Conservation (phyloP, 2,329 filamentous ascomycete genomes). For the Coniosporium tulheliwenetii region DNA sequence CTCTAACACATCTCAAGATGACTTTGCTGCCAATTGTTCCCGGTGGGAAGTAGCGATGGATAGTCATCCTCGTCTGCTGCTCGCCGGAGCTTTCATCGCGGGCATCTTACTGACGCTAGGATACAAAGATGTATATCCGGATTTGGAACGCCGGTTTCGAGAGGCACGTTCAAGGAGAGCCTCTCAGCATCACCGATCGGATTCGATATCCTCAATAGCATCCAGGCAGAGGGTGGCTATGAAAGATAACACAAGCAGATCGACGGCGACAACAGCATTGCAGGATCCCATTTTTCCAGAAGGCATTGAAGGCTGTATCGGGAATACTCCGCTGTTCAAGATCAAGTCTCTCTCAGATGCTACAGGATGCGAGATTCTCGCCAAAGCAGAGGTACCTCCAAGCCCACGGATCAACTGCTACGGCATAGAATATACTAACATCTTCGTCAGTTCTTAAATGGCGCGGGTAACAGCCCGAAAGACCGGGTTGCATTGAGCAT, state of each 20-base stretch:
- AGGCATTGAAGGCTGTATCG: slow-evolving; percentile 84
- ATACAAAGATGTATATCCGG: slow-evolving; percentile 66
- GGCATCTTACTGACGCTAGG: slow-evolving; percentile 62
- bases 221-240: slow-evolving; percentile 13
- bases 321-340: slow-evolving; percentile 76
- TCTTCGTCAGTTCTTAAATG: slow-evolving; percentile 61
- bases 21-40: no score
- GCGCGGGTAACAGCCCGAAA: slow-evolving; percentile 84
- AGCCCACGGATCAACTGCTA: background rate
- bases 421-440: background rate
- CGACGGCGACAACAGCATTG: background rate
- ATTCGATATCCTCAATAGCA: no score
- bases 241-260: slow-evolving; percentile 20
- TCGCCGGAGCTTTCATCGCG: slow-evolving; percentile 58
- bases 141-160: slow-evolving; percentile 51
- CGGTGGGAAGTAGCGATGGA: slow-evolving; percentile 12
- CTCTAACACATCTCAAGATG: no score
- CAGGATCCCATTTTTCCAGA: slow-evolving; percentile 29
- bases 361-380: slow-evolving; percentile 79
- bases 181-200: no score
- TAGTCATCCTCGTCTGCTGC: slow-evolving; percentile 34
- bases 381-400: slow-evolving; percentile 59
- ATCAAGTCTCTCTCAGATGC: slow-evolving; percentile 75
- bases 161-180: no score
- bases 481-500: slow-evolving; percentile 87